A percentile compares a stretch with the other conserved stretches of the same genome.
Evolutionary conservation across 192 early-diverging fungal genomes (phyloP).

Genomic region (Funneliformis geosporum): DNA sequence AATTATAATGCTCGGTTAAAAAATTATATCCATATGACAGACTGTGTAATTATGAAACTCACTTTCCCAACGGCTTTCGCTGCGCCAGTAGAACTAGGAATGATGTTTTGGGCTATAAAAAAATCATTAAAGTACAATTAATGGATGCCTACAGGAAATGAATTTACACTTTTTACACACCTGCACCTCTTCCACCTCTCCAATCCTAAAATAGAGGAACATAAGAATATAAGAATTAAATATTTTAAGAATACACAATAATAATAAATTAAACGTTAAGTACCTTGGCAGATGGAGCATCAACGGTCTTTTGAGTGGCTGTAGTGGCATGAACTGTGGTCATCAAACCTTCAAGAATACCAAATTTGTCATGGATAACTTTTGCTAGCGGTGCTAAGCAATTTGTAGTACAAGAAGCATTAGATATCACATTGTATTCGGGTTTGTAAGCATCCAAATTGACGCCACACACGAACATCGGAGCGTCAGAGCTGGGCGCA

Average conservation of each 20-base stretch:
- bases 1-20: background rate
- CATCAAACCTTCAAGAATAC: conserved; percentile 96
- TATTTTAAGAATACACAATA: background rate
- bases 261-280: background rate
- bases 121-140: too few relatives aligned
- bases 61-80: conserved; percentile 98
- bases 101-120: conserved; percentile 83
- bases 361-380: conserved; percentile 95
- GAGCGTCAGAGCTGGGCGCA: conserved; percentile 94
- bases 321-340: conserved; percentile 98
- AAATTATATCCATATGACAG: background rate
- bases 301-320: conserved; percentile 99
- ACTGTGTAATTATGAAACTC: too few relatives aligned
- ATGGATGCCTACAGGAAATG: too few relatives aligned
- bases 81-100: conserved; percentile 96
- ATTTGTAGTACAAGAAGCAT: conserved; percentile 99
- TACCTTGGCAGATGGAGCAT: conserved; percentile 88
- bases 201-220: conserved; percentile 63
- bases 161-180: conserved; percentile 34
- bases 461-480: conserved; percentile 98
- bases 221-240: conserved; percentile 2
- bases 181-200: conserved; percentile 95
- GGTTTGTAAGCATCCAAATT: conserved; percentile 94
- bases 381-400: conserved; percentile 97
- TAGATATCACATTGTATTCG: conserved; percentile 86